Conservation (phyloP, 75 land plant genomes). For the Sequoia sempervirens region DNA sequence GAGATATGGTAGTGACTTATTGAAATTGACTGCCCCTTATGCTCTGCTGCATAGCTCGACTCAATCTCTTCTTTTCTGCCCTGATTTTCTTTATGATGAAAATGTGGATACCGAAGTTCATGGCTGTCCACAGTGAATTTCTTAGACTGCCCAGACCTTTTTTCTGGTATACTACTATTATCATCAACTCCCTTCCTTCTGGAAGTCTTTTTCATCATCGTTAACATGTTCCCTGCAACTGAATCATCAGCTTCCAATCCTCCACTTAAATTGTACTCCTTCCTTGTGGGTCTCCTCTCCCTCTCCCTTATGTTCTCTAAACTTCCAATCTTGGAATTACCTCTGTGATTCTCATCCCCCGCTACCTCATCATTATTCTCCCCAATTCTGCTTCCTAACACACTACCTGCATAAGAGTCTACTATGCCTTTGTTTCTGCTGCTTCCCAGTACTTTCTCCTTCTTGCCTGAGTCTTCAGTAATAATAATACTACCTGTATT, state of each 20-base stretch:
- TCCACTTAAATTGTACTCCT: not conserved
- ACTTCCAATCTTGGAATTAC: conserved; percentile 10
- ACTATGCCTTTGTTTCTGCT: conserved; percentile 10
- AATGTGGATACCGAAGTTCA: conserved; percentile 27
- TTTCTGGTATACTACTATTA: not conserved
- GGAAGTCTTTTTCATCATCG: not conserved
- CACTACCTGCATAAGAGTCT: conserved; percentile 9
- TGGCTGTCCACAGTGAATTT: conserved; percentile 31
- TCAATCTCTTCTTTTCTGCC: conserved; percentile 1
- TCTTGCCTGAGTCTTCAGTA: conserved; percentile 10
- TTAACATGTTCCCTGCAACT: not conserved
- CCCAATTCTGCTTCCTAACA: conserved; percentile 5
- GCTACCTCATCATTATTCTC: conserved; percentile 21
- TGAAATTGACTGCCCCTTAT: conserved; percentile 9
- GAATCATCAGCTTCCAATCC: conserved; percentile 1
- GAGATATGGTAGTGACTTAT: not conserved
- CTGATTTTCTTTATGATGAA: conserved; percentile 15
- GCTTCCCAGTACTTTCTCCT: conserved; percentile 14
- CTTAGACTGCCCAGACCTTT: conserved; percentile 28
- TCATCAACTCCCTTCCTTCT: conserved; percentile 4
- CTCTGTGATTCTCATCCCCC: conserved; percentile 19
- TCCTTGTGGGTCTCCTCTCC: not conserved
- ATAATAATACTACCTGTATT: conserved; percentile 18
- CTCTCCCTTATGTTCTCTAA: not conserved
- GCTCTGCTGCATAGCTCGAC: conserved; percentile 3